Base-by-base conservation (phyloP, 2,329 filamentous ascomycete species). In the Gyromitra esculenta region DNA sequence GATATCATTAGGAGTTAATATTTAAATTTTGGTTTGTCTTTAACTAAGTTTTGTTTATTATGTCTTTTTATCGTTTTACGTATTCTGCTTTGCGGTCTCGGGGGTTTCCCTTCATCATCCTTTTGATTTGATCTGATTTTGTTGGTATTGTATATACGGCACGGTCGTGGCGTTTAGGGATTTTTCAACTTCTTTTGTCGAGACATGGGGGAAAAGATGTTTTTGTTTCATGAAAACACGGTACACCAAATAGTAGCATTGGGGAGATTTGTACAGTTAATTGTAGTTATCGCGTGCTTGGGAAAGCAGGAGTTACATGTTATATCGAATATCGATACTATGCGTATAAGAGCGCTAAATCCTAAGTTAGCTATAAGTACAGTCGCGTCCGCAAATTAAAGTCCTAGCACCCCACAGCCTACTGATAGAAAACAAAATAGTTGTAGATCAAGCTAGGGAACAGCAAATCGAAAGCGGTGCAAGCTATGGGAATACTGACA, bases 11-110 rank as follows among this genome's bases (percentile, higher is more conserved):
- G 7, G 15, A 45, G 59, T 11, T 45, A 63, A 41, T 43, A 11
- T n/a, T 21, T 8, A 13, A n/a, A 5, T 43, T 41, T 7, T 35
- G 5, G 54, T 60, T n/a, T 64, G 37, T 64, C 37, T 50, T 64
- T 31, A 31, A 31, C 25, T 31, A 31, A 50, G 18, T 37, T 57
- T 7, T 25, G 2, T 13, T 9, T 56, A 11, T 67, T 45, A 6
- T 25, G 43, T 43, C 11, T 25, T 43, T 62, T 43, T 62, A 9
- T 60, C 11, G 56, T 8, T 56, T 59, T 59, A 62, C 18, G 15
- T 41, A 6, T n/a, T 35, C 21, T 2, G 35, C 25, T 68, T 59
- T 8, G 48, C 3, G 48, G 13, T 11, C 18, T 21, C 8, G 21
- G 35, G 35, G 7, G 15, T 1, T 52, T 52, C 1, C 8, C 8